Base-by-base conservation (phyloP, 2,329 filamentous ascomycete genomes). In the Knoxdaviesia proteae region DNA sequence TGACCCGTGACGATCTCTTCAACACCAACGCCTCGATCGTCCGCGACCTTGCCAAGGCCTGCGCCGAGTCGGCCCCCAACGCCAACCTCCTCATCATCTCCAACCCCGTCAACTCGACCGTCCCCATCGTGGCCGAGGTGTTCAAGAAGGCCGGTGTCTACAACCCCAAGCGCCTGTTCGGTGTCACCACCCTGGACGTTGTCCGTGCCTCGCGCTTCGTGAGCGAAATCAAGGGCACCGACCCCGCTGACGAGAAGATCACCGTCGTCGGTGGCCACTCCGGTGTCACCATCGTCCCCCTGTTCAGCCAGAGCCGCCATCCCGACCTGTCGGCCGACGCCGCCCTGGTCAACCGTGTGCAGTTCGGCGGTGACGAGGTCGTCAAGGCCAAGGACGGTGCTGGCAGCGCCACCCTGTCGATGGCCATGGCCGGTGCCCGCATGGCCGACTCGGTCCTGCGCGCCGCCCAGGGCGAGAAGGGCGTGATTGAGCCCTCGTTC, bases 1-100 rank as follows among this genome's bases (percentile, higher is more conserved):
- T 98, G 90, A 93, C 83, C 68, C 87, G 90, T 73, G 90, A 98
- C 67, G 88, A 98, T 63, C 80, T 98, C 51, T 98, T 98, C 86
- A 96, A 96, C 79, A 98, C 88, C 74, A 98, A 98, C 67, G 90
- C 90, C 64, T 93, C 84, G 61, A 98, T 98, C 63, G 90, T 98
- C 62, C 87, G 88, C 59, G 90, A 96, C 67, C 78, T 98, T 52
- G 87, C 88, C 68, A 93, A 94, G 77, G 87, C 86, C 56, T 78
- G 77, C 58, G 90, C 90, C 57, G 77, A 93, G 57, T 74, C 83
- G 53, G 74, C 80, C 59, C 90, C 90, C 56, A 73, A 94, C 50
- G 90, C 90, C 65, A 93, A 93, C 69, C 73, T 96, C 63, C 77
- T 96, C 60, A 77, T 98, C 72, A 98, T 98, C 68, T 77, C 87